Percentiles rank a stretch among this genome's conserved stretches.
These are phyloP conservation scores for Fomes fomentarius DNA, from an alignment of 1,284 basidiomycete genomes.

Conservation along the genomic window DNA sequence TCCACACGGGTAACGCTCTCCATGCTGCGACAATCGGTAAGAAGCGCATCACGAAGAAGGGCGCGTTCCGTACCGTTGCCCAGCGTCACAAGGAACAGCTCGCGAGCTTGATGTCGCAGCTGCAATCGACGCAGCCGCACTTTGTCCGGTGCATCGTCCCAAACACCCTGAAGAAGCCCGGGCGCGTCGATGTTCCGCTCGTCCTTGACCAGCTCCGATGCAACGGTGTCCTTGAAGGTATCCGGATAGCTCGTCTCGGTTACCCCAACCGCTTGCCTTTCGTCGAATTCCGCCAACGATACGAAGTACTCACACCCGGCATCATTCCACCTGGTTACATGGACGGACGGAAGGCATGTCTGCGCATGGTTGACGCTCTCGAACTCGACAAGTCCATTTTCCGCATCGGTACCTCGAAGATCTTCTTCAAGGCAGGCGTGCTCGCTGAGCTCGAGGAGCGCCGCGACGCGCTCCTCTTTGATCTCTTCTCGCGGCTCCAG, in stretches of 20 bases:
- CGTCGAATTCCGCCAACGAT: constrained; percentile 96
- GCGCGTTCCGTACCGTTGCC: constrained; percentile 94
- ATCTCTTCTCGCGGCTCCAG: constrained; percentile 90
- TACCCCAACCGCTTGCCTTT: constrained; percentile 98
- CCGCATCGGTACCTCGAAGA: constrained; percentile 96
- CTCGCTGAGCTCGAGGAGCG: constrained; percentile 98
- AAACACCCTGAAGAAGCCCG: constrained; percentile 91
- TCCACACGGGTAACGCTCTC: constrained; percentile 34
- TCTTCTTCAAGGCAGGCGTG: constrained; percentile 99
- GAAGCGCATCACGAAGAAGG: constrained; percentile 88
- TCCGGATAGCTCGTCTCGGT: constrained; percentile 95
- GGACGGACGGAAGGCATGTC: constrained; percentile 94
- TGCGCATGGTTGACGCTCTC: constrained; percentile 90
- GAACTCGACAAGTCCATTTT: constrained; percentile 87
- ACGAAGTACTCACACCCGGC: constrained; percentile 94
- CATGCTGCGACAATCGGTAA: constrained; percentile 58
- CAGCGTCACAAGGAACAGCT: constrained; percentile 98
- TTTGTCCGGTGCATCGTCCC: constrained; percentile 99
- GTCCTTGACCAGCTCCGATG: constrained; percentile 97
- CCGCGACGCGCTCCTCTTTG: constrained; percentile 85
- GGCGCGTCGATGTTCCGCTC: constrained; percentile 90
- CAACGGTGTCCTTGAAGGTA: constrained; percentile 99
- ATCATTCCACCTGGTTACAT: constrained; percentile 94
- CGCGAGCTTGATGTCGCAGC: constrained; percentile 88
- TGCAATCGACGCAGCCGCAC: constrained; percentile 95